Evolutionary conservation across 257 asterid species (phyloP).

Genomic region (Solanum medicagineum): DNA sequence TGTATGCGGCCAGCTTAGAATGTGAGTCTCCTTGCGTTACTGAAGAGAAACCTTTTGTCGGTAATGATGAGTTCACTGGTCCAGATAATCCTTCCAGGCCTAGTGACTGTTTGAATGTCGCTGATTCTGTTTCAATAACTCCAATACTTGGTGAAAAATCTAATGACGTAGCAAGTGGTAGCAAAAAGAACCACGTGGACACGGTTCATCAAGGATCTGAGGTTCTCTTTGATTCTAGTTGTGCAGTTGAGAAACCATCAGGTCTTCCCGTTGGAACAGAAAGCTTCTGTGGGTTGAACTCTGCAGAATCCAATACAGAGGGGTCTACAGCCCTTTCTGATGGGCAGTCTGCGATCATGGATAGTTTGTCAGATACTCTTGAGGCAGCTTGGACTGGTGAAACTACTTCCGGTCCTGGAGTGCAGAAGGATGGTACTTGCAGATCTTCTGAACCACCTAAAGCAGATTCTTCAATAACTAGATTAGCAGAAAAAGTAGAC

Average conservation of each 20-base stretch:
- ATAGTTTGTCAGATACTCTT: conserved; percentile 59
- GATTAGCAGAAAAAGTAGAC: conserved; percentile 33
- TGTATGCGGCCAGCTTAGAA: conserved; percentile 44
- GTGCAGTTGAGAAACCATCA: conserved; percentile 11
- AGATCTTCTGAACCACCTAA: conserved; percentile 24
- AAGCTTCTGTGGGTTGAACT: conserved; percentile 21
- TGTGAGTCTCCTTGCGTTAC: conserved; percentile 16
- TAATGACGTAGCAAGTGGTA: conserved; percentile 8
- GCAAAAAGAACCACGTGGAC: conserved; percentile 11
- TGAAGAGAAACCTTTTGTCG: conserved; percentile 20
- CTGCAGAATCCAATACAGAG: conserved; percentile 20
- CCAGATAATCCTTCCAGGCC: conserved; percentile 11
- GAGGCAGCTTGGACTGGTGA: conserved; percentile 96
- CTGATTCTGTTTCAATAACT: conserved; percentile 18
- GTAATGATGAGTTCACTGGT: conserved; percentile 22
- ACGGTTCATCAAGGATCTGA: conserved; percentile 19
- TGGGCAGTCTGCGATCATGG: conserved; percentile 36
- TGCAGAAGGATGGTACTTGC: conserved; percentile 22
- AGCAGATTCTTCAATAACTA: conserved; percentile 24
- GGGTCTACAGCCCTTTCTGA: conserved; percentile 52
- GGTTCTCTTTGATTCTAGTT: conserved; percentile 4
- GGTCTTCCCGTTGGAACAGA: conserved; percentile 18
- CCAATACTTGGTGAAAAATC: conserved; percentile 18
- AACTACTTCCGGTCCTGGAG: conserved; percentile 22
- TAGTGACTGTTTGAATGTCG: conserved; percentile 1